Conservation (phyloP, 2,329 filamentous ascomycete genomes). For the Triangularia verruculosa region DNA sequence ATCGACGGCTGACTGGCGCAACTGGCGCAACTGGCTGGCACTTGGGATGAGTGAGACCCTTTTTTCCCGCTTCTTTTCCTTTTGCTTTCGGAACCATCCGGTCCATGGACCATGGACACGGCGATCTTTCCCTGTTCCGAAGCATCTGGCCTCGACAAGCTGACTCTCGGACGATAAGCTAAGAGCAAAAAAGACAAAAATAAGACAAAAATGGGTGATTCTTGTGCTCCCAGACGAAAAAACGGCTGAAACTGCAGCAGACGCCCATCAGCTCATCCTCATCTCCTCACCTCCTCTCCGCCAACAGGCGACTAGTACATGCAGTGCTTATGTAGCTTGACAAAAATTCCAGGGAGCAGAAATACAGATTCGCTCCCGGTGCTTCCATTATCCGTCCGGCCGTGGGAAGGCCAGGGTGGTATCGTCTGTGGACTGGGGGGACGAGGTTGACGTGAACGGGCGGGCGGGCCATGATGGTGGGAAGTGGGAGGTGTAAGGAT, state of each 20-base stretch:
- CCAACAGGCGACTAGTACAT: not conserved
- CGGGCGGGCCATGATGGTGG: conserved; percentile 1
- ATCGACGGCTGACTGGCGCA: not conserved
- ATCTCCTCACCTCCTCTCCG: not conserved
- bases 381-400: not conserved
- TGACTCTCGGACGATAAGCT: conserved; percentile 1
- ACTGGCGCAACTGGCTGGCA: not conserved
- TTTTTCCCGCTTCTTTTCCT: not conserved
- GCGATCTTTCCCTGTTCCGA: conserved; percentile 18
- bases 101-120: not conserved
- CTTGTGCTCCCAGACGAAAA: conserved; percentile 22
- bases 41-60: conserved; percentile 4
- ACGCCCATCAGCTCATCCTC: conserved; percentile 1
- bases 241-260: conserved; percentile 15
- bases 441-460: conserved; percentile 6
- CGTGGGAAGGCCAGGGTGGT: not conserved
- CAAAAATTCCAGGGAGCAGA: not conserved
- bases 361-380: no score
- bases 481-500: not conserved
- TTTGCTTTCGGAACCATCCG: not conserved
- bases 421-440: not conserved
- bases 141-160: not conserved
- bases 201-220: conserved; percentile 6
- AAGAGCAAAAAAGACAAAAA: conserved; percentile 7
- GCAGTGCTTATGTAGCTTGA: not conserved